Evolutionary conservation across 495 filamentous ascomycete genomes (phyloP).

Genomic region (Neurospora sp.): DNA sequence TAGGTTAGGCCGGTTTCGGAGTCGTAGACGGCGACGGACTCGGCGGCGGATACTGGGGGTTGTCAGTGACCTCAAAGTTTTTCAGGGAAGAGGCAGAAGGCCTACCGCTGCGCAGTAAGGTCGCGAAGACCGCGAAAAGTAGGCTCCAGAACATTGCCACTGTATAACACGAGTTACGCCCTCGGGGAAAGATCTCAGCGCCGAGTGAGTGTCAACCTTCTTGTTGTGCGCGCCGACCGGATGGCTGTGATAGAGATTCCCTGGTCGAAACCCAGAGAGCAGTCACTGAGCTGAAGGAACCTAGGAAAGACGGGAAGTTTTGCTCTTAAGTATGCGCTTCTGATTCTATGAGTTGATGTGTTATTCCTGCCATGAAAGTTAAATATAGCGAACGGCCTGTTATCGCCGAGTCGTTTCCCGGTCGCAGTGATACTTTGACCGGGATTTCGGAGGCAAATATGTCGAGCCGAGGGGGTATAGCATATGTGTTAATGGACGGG

Average conservation of each 20-base stretch:
- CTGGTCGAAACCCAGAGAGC: not conserved
- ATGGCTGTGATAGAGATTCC: not conserved
- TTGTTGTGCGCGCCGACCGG: not conserved
- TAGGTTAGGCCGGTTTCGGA: constrained; percentile 42
- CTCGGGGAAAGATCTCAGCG: not conserved
- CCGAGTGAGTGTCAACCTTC: not conserved
- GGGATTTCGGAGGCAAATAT: not conserved
- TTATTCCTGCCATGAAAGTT: not conserved
- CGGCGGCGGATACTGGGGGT: constrained; percentile 10
- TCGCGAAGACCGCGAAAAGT: constrained; percentile 14
- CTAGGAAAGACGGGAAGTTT: not conserved
- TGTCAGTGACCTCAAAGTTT: constrained; percentile 2
- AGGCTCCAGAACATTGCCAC: constrained; percentile 14
- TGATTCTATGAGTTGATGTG: not conserved
- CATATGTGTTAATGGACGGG: not conserved
- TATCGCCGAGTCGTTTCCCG: not conserved
- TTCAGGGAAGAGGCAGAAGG: not conserved
- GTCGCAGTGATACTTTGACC: not conserved
- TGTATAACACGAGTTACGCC: not conserved
- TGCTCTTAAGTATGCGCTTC: not conserved
- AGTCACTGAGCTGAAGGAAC: not conserved
- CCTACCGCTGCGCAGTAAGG: constrained; percentile 5
- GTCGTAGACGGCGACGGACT: constrained; percentile 27
- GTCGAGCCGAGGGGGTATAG: not conserved
- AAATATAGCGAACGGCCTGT: not conserved